These are phyloP conservation scores for Orbilia brochopaga DNA, from an alignment of 2,329 filamentous ascomycete genomes.

Conservation along the genomic window DNA sequence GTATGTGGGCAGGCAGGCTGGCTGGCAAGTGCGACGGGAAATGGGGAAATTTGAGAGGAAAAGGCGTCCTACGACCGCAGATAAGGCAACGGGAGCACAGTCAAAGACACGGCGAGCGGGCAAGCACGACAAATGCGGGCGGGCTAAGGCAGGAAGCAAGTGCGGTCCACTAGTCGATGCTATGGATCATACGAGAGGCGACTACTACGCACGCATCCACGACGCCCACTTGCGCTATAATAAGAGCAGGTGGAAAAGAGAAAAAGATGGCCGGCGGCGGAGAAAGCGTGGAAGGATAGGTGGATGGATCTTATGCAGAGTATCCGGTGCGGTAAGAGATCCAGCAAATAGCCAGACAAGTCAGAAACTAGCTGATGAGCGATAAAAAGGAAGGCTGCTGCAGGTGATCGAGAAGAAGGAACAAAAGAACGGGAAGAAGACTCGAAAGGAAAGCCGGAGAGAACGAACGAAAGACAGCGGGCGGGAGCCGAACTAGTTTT, in stretches of 20 bases:
- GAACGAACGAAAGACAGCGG: not conserved
- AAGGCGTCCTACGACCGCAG: not conserved
- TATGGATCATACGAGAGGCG: no score
- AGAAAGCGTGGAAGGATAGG: not conserved
- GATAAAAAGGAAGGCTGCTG: not conserved
- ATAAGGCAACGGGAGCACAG: not conserved
- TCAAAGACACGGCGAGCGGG: no score
- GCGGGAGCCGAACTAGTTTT: not conserved
- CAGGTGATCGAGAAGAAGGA: conserved; percentile 1
- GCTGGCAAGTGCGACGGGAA: not conserved
- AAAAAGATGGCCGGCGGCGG: not conserved
- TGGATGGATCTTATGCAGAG: conserved; percentile 1
- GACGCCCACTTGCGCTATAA: no score
- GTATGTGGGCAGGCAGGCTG: not conserved
- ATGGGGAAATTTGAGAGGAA: not conserved
- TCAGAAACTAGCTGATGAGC: not conserved
- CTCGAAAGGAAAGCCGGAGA: not conserved
- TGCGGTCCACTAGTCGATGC: no score
- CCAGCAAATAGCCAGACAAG: no score
- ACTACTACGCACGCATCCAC: no score
- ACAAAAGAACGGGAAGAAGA: not conserved
- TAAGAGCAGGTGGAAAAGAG: no score
- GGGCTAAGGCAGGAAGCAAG: no score
- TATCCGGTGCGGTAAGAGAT: no score
- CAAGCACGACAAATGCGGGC: no score